Evolutionary conservation across 192 early-diverging fungal genomes (phyloP), one percentile per base, ranked within the genome.

Genomic region (Dissophora globulifera): DNA sequence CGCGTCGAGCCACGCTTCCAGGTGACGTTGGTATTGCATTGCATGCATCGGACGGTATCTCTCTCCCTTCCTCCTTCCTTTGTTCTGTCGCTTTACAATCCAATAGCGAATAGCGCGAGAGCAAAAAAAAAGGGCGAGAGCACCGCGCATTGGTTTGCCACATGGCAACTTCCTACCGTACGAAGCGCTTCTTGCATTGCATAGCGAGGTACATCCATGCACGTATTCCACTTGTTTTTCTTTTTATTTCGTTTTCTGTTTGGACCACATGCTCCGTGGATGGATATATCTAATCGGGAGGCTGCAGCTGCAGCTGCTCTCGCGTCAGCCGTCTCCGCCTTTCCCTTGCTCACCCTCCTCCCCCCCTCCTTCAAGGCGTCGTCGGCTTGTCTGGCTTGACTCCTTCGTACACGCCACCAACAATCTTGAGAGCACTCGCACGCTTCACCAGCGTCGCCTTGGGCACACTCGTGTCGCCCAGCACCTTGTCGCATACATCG

Each of bases 401-500:
- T n/a, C 80, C 70, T 78, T 90, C 84, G 75, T 90, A 99, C 13
- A 96, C 87, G 54, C 89, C 82, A 55, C 96, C 97, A 68, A 99
- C 86, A 10, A 93, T 88, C 63, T 86, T 88, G 45, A 99, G 82
- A 7, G 92, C 97, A 59, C 85, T 84, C 0, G 93, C 92, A 27
- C 96, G 85, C 74, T 91, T 84, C 59, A 82, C 63, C 47, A 85
- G 56, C 1, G 83, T 74, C 54, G 87, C 81, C 74, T 87, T 88
- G 48, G 81, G 53, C 7, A 81, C 84, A 35, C 45, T 69, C 30
- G 86, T 80, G 70, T 97, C 95, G 43, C 87, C 82, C 52, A 98
- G 80, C 23, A 94, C 89, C 11, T 70, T 58, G 63, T 96, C 96
- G 81, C 98, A 99, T 4, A 96, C 96, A 62, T 96, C 93, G 47